phyloP scores from a whole-genome alignment of 2,329 filamentous ascomycete species.

The Arthrobotrys megalospora region DNA sequence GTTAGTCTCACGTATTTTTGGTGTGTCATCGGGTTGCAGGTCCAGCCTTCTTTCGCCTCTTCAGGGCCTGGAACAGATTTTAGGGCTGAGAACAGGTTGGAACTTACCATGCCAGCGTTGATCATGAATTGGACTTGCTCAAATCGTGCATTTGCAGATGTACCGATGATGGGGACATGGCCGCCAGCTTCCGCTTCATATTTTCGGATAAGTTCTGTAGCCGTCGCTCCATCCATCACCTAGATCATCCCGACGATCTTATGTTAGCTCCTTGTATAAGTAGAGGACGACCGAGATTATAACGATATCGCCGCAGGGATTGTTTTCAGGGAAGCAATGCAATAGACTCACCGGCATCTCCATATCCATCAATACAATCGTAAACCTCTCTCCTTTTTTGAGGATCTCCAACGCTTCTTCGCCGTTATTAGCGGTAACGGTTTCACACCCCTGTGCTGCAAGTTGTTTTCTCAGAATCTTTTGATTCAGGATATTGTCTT shows the following conservation, averaged over 20 bases:
- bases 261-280: constrained; percentile 37
- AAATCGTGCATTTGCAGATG: constrained; percentile 83
- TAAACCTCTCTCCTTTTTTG: constrained; percentile 39
- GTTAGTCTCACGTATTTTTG: constrained; percentile 2
- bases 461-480: constrained; percentile 76
- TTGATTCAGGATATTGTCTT: constrained; percentile 79
- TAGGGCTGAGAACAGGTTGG: constrained; percentile 64
- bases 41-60: constrained; percentile 2
- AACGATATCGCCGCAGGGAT: neutral
- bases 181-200: constrained; percentile 73
- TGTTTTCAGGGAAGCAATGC: neutral
- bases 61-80: constrained; percentile 7
- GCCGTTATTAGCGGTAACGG: constrained; percentile 77
- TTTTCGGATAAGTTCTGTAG: constrained; percentile 52
- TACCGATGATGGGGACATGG: constrained; percentile 84
- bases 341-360: constrained; percentile 78
- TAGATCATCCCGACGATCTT: constrained; percentile 5
- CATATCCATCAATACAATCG: constrained; percentile 82
- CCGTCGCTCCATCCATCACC: constrained; percentile 58
- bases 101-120: constrained; percentile 78
- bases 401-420: constrained; percentile 74
- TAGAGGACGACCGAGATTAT: neutral
- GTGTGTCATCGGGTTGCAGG: constrained; percentile 24
- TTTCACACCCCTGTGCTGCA: constrained; percentile 74
- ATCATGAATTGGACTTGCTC: constrained; percentile 77